Base-by-base conservation (phyloP, 2,329 filamentous ascomycete genomes). In the Monilinia fructigena region DNA sequence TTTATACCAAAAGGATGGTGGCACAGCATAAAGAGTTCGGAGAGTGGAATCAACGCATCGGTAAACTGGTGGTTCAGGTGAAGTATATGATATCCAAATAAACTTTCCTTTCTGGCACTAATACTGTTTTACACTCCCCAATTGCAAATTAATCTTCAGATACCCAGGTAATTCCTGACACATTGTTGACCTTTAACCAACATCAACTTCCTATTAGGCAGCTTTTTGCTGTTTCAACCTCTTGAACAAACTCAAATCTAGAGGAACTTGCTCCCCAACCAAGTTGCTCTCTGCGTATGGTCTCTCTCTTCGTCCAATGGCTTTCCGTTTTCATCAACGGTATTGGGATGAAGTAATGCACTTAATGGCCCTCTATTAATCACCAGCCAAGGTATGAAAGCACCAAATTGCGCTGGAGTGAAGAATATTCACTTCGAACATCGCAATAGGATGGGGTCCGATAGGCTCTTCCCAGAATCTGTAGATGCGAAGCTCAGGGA, bases 391-490 rank as follows among this genome's bases (percentile, higher is more conserved):
- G 91, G 84, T 50, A 97, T 80, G 73, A 97, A 96, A 0, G 93
- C 93, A 0, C 93, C 93, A 74, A 97, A 97, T 76, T 97, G 91
- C 3, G 86, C 88, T 0, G 93, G 93, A 0, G 89, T 92, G 76
- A 94, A 92, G 26, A 97, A 55, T n/a, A 72, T 96, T 96, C 55
- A 97, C 92, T 78, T 97, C 93, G 73, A 97, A 97, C 92, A 96
- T 97, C 63, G 88, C 90, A 0, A 92, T 78, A 0, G 90, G 88
- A 76, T 97, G 93, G 0, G 93, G 93, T 0, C 93, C 93, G 38
- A 97, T 78, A 0, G 93, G 92, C 18, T 80, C 78, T 70, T 95
- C 89, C 85, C 86, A 96, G 70, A 96, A 81, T 18, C 78, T 82
- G 76, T 97, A 96, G 72, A 96, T 89, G 64, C 92, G 85, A 23